Conservation (phyloP, 1,139 yeast genomes). For the Blastobotrys serpentis region DNA sequence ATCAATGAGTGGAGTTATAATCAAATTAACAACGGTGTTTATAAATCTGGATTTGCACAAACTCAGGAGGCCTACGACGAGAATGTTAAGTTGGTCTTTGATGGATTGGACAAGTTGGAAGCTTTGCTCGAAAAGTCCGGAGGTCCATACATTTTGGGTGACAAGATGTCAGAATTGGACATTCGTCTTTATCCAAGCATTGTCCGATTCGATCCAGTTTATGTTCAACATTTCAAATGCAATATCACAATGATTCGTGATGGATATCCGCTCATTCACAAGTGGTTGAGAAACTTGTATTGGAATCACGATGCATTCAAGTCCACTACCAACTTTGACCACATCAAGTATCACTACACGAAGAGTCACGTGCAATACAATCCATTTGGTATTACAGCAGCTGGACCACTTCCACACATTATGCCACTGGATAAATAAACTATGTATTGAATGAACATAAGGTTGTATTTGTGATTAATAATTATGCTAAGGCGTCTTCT, state of each 20-base stretch:
- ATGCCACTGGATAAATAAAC: slow-evolving; percentile 26
- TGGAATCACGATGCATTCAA: slow-evolving; percentile 80
- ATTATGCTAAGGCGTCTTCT: too few relatives aligned
- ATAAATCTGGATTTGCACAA: slow-evolving; percentile 89
- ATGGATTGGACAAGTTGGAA: slow-evolving; percentile 75
- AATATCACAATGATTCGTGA: slow-evolving; percentile 77
- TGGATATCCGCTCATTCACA: slow-evolving; percentile 74
- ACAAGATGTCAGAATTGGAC: slow-evolving; percentile 83
- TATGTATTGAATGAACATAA: slow-evolving; percentile 6
- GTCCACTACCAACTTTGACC: slow-evolving; percentile 81
- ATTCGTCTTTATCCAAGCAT: slow-evolving; percentile 80
- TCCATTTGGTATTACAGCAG: slow-evolving; percentile 79
- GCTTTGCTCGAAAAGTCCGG: slow-evolving; percentile 52
- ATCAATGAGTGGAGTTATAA: slow-evolving; percentile 84
- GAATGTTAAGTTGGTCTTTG: slow-evolving; percentile 65
- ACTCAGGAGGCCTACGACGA: slow-evolving; percentile 77
- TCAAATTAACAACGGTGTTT: slow-evolving; percentile 88
- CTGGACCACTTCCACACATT: slow-evolving; percentile 85
- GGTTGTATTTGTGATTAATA: slow-evolving; percentile 3
- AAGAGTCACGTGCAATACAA: slow-evolving; percentile 74
- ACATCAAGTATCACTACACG: slow-evolving; percentile 87
- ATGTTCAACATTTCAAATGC: slow-evolving; percentile 93
- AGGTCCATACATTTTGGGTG: slow-evolving; percentile 60
- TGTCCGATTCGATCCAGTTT: slow-evolving; percentile 84
- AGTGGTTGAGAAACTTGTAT: slow-evolving; percentile 80